Evolutionary conservation across 1,284 basidiomycete species (phyloP), one percentile per base, ranked within the genome.

Genomic region (Singerocomus inundabilis): DNA sequence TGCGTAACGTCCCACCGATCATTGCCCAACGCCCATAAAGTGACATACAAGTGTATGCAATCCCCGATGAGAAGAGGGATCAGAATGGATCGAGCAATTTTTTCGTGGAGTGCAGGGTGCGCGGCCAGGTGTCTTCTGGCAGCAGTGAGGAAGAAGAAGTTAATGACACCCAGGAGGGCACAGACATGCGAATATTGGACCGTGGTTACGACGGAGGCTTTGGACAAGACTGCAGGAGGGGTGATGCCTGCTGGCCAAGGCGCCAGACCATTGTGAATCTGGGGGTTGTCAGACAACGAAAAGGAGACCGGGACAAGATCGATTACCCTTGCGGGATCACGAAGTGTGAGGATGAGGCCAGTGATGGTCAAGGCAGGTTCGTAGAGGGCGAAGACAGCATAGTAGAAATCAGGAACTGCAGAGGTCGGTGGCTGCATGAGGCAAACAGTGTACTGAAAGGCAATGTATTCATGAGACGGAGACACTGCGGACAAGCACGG

Each of bases 161-260:
- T 90, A 52, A 89, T 63, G 52, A 85, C 61, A 25, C 87, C 86
- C 51, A 89, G 64, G 28, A 89, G 79, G 36, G 79, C 84, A 57
- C 86, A 88, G 48, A 85, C 84, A 57, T 89, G 84, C 1, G 82
- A 85, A 48, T 90, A 81, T 62, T 89, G 86, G 34, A 85, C 64
- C 55, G 79, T 59, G 1, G 85, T 85, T 37, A 89, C 83, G 25
- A 79, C 66, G 13, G 85, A 82, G 1, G 86, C 85, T 28, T 64
- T 74, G 2, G 86, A 79, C 7, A 89, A 71, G 6, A 64, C 64
- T 8, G 68, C 62, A 18, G 77, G 75, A 18, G 83, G 78, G n/a
- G 72, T 66, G 40, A 54, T 66, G 49, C 70, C 68, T 18, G 64
- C 48, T 26, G 80, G 75, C 86, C 85, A 88, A 24, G 85, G 84